These are phyloP conservation scores for Dalbergia cultrata DNA, from an alignment of 306 rosid species.

Conservation along the genomic window DNA sequence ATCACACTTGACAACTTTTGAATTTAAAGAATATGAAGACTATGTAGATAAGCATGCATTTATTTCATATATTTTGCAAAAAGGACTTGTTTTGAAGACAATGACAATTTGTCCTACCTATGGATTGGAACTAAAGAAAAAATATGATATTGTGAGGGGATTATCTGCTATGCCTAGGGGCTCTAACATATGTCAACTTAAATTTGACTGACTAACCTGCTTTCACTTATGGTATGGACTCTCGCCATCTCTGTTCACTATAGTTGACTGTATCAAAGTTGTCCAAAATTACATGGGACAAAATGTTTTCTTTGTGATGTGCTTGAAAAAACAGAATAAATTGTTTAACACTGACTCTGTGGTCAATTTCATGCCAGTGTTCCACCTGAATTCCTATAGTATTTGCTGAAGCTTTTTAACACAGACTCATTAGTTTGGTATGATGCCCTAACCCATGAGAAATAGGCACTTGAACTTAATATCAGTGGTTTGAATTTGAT, in stretches of 20 bases:
- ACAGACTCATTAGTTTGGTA: no score
- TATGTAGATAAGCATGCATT: neutral
- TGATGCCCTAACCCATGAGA: no score
- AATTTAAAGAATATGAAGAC: neutral
- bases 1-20: neutral
- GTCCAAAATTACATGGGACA: no score
- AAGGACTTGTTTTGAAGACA: neutral
- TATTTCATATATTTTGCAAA: neutral
- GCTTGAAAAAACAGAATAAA: no score
- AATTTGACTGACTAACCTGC: neutral
- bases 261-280: neutral
- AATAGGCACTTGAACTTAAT: no score
- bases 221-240: neutral
- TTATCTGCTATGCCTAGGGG: neutral
- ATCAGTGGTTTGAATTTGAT: no score
- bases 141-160: neutral
- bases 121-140: neutral
- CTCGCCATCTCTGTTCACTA: neutral
- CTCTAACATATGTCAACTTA: neutral
- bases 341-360: no score
- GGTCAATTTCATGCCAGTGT: no score
- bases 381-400: no score
- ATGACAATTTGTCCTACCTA: no score
- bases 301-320: no score
- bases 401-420: no score